Percentiles rank a stretch among this genome's conserved stretches.
These are phyloP conservation scores for Pleurotus sapidus DNA, from an alignment of 768 basidiomycete species.

Conservation along the genomic window DNA sequence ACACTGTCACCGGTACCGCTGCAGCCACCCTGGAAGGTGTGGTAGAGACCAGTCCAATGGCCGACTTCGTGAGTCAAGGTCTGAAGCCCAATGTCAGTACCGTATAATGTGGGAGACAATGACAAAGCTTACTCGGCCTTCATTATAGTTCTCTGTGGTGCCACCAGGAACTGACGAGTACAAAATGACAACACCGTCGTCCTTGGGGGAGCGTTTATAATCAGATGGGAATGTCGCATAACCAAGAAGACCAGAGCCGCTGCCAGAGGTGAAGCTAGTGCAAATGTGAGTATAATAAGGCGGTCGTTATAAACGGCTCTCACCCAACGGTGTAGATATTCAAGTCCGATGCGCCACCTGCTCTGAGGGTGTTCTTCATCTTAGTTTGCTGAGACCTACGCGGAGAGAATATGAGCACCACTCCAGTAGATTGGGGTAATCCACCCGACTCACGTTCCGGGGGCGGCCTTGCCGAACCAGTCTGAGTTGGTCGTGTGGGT, in stretches of 20 bases:
- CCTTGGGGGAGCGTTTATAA: conserved; percentile 33
- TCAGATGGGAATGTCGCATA: conserved; percentile 51
- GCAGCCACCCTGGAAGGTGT: conserved; percentile 57
- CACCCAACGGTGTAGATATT: conserved; percentile 54
- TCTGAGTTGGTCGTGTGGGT: conserved; percentile 38
- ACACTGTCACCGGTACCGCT: conserved; percentile 37
- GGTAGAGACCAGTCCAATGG: conserved; percentile 61
- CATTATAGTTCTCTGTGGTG: conserved; percentile 36
- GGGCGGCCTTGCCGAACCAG: conserved; percentile 47
- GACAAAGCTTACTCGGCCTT: conserved; percentile 28
- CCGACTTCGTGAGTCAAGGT: conserved; percentile 57
- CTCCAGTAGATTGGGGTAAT: neutral
- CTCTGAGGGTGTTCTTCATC: conserved; percentile 46
- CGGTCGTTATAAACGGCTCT: conserved; percentile 3
- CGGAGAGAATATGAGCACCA: neutral
- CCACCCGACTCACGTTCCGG: conserved; percentile 13
- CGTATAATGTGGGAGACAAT: conserved; percentile 13
- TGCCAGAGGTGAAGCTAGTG: conserved; percentile 32
- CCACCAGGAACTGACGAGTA: conserved; percentile 44
- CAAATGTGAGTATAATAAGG: neutral
- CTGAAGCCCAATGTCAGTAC: conserved; percentile 18
- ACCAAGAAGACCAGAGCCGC: conserved; percentile 43
- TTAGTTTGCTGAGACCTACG: conserved; percentile 31
- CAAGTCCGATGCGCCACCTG: conserved; percentile 35
- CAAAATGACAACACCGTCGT: conserved; percentile 49